Evolutionary conservation across 331 rosid species (phyloP), one percentile per base, ranked within the genome.

Genomic region (Erythrophleum ivorense): DNA sequence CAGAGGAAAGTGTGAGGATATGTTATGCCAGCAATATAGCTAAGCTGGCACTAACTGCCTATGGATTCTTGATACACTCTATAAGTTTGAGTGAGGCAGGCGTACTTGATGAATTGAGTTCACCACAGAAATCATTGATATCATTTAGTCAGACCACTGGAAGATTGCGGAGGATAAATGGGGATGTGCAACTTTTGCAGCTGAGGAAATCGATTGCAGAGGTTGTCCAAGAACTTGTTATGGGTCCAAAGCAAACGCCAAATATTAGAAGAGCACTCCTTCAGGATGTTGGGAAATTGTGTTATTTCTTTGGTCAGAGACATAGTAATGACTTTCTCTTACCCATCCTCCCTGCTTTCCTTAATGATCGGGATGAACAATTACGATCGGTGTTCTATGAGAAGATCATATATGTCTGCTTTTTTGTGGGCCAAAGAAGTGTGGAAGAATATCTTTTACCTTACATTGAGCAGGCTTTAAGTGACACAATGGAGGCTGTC

Each of bases 191-290:
- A 76, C 97, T 93, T 72, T 80, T 87, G 73, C 93, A 86, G 81
- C 83, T 95, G 85, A 93, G 99, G 90, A 95, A 95, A 87, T 89
- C 94, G 53, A 93, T 93, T 86, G 98, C 98, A 59, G 98, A 95
- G 81, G 97, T 95, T 75, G 94, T 95, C 84, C 99, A 95, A 82
- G 98, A 95, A 81, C 99, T 95, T 84, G 98, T 95, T 73, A 95
- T 95, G 99, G 98, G 99, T 86, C 99, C 99, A 48, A 92, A 92
- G 92, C 97, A 95, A 90, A 95, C 99, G 73, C 99, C 99, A 62
- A 92, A 88, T 83, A 95, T 95, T 80, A 88, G 99, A 89, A 91
- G 98, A 89, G 98, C 99, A 77, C 97, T 95, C 72, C 97, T 95
- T 77, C 97, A 90, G 85, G 98, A 94, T 82, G 90, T 95, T 77